A percentile compares a stretch with the other conserved stretches of the same genome.
These are phyloP conservation scores for Colletotrichum ledebouriae DNA, from an alignment of 2,329 filamentous ascomycete genomes.

Conservation along the genomic window DNA sequence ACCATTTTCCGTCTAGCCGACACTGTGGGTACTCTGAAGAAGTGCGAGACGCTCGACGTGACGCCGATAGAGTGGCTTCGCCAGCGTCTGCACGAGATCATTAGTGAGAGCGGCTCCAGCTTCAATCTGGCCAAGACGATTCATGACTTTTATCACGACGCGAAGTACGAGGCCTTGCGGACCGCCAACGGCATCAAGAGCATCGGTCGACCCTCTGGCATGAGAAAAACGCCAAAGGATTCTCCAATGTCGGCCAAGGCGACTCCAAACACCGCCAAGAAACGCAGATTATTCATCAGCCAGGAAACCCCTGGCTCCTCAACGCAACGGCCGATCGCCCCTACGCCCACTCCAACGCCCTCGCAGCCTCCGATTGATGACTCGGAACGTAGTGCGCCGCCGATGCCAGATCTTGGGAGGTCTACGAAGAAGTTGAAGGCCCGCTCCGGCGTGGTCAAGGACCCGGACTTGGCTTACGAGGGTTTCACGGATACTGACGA, in stretches of 20 bases:
- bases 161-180: slow-evolving; percentile 63
- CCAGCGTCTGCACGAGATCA: slow-evolving; percentile 67
- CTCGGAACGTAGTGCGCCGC: slow-evolving; percentile 12
- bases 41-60: slow-evolving; percentile 64
- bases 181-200: slow-evolving; percentile 68
- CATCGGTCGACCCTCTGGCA: slow-evolving; percentile 67
- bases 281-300: slow-evolving; percentile 49
- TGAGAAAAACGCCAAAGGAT: slow-evolving; percentile 52
- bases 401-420: slow-evolving; percentile 28
- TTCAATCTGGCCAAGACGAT: slow-evolving; percentile 67
- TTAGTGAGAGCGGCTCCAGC: slow-evolving; percentile 55
- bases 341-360: slow-evolving; percentile 15
- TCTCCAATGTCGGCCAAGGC: slow-evolving; percentile 43
- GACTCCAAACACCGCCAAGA: slow-evolving; percentile 47
- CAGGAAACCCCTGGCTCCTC: slow-evolving; percentile 20
- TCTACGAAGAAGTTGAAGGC: slow-evolving; percentile 31
- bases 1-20: slow-evolving; percentile 69
- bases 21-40: slow-evolving; percentile 65
- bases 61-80: slow-evolving; percentile 69
- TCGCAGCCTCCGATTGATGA: slow-evolving; percentile 10
- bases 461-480: slow-evolving; percentile 58
- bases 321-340: slow-evolving; percentile 25
- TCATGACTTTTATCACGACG: slow-evolving; percentile 69
- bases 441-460: slow-evolving; percentile 18
- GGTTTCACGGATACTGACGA: slow-evolving; percentile 68